Evolutionary conservation across 2,329 filamentous ascomycete genomes (phyloP), one percentile per base, ranked within the genome.

Genomic region (Apiospora rasikravindrae): DNA sequence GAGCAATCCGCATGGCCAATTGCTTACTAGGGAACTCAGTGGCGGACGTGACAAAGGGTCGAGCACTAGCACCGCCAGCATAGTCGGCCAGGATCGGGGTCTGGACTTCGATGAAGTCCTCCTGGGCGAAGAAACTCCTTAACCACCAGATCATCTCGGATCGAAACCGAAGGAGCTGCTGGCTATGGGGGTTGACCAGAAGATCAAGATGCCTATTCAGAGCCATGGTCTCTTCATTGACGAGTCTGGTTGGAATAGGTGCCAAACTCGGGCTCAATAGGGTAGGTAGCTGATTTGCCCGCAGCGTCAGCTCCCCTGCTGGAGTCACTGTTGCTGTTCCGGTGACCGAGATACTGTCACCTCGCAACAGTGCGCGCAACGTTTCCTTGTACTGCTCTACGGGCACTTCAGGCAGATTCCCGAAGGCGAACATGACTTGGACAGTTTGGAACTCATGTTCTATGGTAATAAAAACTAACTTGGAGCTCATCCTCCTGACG

Each of bases 131-230:
- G 80, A 93, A 94, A 69, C 90, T 87, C 47, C 94, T 91, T 75
- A 98, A 87, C 75, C 90, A 89, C 72, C 91, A 90, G 74, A 94
- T 91, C 73, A 98, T 89, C 49, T 90, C 85, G 0, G 94, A 91
- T 47, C 96, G 91, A 33, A 96, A 86, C 44, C 91, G 88, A 69
- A 98, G 84, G 1, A 91, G 90, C 78, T 96, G 91, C 16, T 90
- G 85, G 2, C 90, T 88, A 51, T 88, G 84, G 45, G 86, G 87
- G 80, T 96, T 93, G 71, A 96, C 91, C 42, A 98, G 88, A 82
- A 97, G 90, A 81, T 98, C 94, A 51, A 98, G 88, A 83, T 98
- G 95, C 29, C 94, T 94, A 76, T 93, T 90, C 74, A 92, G 90
- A 51, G 92, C 91, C 75, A 90, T 90, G 47, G 90, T 93, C 81